phyloP scores from a whole-genome alignment of 306 rosid species.

The Quercus cerris region DNA sequence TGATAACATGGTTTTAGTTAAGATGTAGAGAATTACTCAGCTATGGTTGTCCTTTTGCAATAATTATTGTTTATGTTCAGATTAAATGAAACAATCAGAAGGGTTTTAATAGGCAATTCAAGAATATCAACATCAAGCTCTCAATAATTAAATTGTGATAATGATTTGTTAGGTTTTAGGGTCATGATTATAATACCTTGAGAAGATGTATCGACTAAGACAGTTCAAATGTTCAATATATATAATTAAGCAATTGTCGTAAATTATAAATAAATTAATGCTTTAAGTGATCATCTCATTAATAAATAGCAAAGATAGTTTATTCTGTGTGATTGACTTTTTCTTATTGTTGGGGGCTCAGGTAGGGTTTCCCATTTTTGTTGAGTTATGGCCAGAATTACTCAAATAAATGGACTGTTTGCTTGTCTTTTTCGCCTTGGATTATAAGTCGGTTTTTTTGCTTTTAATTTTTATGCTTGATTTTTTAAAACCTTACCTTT shows the following conservation, averaged over 20 bases:
- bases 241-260: not conserved
- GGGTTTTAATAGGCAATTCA: not conserved
- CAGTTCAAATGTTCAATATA: slow-evolving; percentile 10
- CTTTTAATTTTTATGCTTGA: too few species aligned
- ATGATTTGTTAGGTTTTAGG: not conserved
- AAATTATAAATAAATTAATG: not conserved
- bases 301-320: not conserved
- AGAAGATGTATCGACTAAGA: slow-evolving; percentile 28
- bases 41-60: slow-evolving; percentile 18
- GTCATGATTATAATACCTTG: not conserved
- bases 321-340: not conserved
- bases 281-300: not conserved
- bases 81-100: not conserved
- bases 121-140: slow-evolving; percentile 32
- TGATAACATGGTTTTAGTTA: not conserved
- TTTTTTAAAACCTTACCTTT: too few species aligned
- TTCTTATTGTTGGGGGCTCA: not conserved
- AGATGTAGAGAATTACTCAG: slow-evolving; percentile 5
- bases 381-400: too few species aligned
- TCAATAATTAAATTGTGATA: not conserved
- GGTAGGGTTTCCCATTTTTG: not conserved
- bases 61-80: not conserved
- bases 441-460: too few species aligned
- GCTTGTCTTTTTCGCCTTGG: too few species aligned
- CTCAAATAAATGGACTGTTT: not conserved